Evolutionary conservation across 2,329 filamentous ascomycete genomes (phyloP).

Genomic region (Scytalidium lignicola): DNA sequence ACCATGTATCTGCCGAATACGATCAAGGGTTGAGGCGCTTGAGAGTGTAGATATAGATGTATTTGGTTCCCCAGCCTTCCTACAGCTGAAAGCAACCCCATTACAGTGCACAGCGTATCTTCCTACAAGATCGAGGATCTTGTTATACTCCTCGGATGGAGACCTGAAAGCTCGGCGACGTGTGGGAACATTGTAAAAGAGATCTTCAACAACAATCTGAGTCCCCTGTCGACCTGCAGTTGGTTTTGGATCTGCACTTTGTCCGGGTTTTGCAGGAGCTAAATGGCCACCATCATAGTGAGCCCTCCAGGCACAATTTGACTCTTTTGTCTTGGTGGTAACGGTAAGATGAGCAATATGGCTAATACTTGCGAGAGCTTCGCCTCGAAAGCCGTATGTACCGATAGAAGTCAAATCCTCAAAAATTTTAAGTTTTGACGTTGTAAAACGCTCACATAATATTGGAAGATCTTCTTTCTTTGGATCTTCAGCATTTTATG

Average conservation of each 20-base stretch:
- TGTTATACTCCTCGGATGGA: slow-evolving; percentile 90
- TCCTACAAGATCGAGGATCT: slow-evolving; percentile 92
- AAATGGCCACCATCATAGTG: slow-evolving; percentile 82
- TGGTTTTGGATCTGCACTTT: slow-evolving; percentile 78
- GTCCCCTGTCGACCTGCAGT: slow-evolving; percentile 85
- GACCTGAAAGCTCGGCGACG: slow-evolving; percentile 86
- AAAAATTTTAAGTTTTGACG: slow-evolving; percentile 89
- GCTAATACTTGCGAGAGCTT: slow-evolving; percentile 94
- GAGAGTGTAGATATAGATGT: slow-evolving; percentile 75
- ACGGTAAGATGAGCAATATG: slow-evolving; percentile 95
- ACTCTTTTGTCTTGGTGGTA: slow-evolving; percentile 87
- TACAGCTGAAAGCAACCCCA: slow-evolving; percentile 92
- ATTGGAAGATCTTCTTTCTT: slow-evolving; percentile 89
- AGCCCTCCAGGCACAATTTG: slow-evolving; percentile 84
- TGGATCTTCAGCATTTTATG: slow-evolving; percentile 4
- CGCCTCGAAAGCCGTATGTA: slow-evolving; percentile 96
- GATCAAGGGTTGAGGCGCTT: slow-evolving; percentile 67
- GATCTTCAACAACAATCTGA: slow-evolving; percentile 91
- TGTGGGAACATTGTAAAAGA: slow-evolving; percentile 95
- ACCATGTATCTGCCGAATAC: slow-evolving; percentile 88
- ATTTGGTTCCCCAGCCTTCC: slow-evolving; percentile 87
- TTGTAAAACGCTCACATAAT: slow-evolving; percentile 92
- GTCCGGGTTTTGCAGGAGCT: slow-evolving; percentile 78
- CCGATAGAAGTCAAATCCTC: slow-evolving; percentile 86
- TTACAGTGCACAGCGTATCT: slow-evolving; percentile 89